Percentiles rank a stretch among this genome's conserved stretches.
phyloP scores from a whole-genome alignment of 495 filamentous ascomycete genomes.

The Penicillium malachiteum region DNA sequence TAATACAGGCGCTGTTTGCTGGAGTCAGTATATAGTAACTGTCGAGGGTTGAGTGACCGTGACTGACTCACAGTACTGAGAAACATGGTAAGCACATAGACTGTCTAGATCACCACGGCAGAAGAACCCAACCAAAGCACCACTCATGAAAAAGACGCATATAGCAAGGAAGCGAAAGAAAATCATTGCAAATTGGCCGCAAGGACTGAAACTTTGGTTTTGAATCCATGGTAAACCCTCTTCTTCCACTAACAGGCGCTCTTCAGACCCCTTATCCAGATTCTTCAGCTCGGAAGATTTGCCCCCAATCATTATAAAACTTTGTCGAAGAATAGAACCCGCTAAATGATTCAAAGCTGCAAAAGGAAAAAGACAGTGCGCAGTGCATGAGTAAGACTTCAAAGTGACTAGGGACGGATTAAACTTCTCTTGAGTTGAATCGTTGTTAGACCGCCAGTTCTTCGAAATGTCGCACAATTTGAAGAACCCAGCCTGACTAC shows the following conservation, averaged over 20 bases:
- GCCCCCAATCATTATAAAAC: slow-evolving; percentile 4
- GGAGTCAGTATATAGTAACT: neutral
- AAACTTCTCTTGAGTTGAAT: no score
- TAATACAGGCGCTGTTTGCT: slow-evolving; percentile 30
- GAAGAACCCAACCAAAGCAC: slow-evolving; percentile 26
- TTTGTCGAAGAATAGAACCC: neutral
- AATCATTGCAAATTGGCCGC: neutral
- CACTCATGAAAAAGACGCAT: slow-evolving; percentile 7
- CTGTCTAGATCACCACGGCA: slow-evolving; percentile 18
- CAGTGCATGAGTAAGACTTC: no score
- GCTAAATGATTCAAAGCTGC: neutral
- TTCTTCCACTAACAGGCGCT: slow-evolving; percentile 18
- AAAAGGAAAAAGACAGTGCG: neutral
- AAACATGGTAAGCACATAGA: slow-evolving; percentile 20
- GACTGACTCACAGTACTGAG: slow-evolving; percentile 25
- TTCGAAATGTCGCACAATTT: neutral
- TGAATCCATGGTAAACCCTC: slow-evolving; percentile 9
- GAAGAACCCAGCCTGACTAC: neutral
- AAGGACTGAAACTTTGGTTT: neutral
- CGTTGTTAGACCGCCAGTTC: neutral
- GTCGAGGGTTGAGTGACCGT: neutral
- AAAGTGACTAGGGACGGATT: no score
- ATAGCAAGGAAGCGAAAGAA: slow-evolving; percentile 9
- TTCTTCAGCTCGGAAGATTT: slow-evolving; percentile 1
- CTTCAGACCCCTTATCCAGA: neutral